A percentile compares a stretch with the other conserved stretches of the same genome.
Conservation (phyloP, 2,329 filamentous ascomycete species). For the Oidium heveae region DNA sequence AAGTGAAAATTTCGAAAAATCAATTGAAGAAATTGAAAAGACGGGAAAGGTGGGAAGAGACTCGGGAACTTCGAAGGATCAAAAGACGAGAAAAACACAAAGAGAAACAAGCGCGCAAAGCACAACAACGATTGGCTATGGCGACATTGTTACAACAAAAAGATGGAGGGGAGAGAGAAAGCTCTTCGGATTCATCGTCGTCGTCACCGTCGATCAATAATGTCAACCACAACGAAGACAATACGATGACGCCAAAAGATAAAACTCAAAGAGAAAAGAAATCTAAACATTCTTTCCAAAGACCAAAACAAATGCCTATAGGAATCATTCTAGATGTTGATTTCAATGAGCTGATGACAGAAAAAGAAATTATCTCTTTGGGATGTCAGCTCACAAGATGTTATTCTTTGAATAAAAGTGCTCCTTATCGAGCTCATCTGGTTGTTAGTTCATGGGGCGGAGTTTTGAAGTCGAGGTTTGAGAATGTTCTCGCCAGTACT, state of each 20-base stretch:
- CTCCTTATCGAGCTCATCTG: slow-evolving; percentile 43
- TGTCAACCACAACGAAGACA: too few relatives aligned
- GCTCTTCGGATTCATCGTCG: too few relatives aligned
- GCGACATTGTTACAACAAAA: slow-evolving; percentile 11
- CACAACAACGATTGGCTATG: slow-evolving; percentile 19
- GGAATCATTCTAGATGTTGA: slow-evolving; percentile 73
- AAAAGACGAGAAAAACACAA: slow-evolving; percentile 26
- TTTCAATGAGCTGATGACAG: slow-evolving; percentile 74
- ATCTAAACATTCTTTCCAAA: slow-evolving; percentile 3
- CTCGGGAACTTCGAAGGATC: slow-evolving; percentile 30
- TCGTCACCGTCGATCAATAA: too few relatives aligned
- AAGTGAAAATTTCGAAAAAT: slow-evolving; percentile 44
- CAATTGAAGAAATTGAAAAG: slow-evolving; percentile 57
- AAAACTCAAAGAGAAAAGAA: slow-evolving; percentile 1
- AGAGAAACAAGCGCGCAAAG: slow-evolving; percentile 24
- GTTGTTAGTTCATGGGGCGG: slow-evolving; percentile 58
- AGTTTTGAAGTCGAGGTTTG: slow-evolving; percentile 51
- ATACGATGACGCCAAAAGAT: slow-evolving; percentile 13
- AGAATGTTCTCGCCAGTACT: slow-evolving; percentile 43
- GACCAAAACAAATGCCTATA: slow-evolving; percentile 38
- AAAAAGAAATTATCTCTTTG: slow-evolving; percentile 64
- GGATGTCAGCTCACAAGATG: slow-evolving; percentile 61
- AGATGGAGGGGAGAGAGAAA: too few relatives aligned
- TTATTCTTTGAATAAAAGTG: slow-evolving; percentile 66
- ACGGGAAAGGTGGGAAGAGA: slow-evolving; percentile 50